phyloP scores from a whole-genome alignment of 139 green algal species.

The Asterochloris sp. region DNA sequence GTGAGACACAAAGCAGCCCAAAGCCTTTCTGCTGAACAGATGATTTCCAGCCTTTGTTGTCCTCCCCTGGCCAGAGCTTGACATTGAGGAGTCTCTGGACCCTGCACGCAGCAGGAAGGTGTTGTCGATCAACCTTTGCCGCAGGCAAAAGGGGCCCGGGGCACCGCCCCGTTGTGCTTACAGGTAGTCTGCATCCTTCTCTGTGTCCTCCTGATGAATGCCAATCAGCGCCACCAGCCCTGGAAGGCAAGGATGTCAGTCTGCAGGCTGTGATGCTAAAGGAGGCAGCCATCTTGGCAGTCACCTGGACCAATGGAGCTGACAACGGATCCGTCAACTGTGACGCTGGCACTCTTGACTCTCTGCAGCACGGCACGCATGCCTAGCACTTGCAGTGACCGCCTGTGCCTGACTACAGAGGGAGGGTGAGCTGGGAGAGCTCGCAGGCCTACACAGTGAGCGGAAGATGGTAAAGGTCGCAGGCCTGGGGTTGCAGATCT shows the following conservation, averaged over 20 bases:
- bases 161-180: background rate
- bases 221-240: slow-evolving; percentile 66
- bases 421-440: background rate
- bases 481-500: too few species aligned
- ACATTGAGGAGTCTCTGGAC: slow-evolving; percentile 48
- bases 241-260: background rate
- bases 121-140: too few species aligned
- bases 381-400: too few species aligned
- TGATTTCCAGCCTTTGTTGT: slow-evolving; percentile 50
- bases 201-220: slow-evolving; percentile 37
- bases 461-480: too few species aligned
- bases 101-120: slow-evolving; percentile 6
- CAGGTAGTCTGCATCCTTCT: slow-evolving; percentile 56
- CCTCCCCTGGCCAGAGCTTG: slow-evolving; percentile 48
- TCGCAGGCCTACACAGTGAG: background rate
- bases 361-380: slow-evolving; percentile 12
- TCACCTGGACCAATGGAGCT: background rate
- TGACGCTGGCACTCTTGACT: slow-evolving; percentile 15
- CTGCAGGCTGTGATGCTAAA: too few species aligned
- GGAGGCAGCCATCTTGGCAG: background rate
- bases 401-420: background rate
- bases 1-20: slow-evolving; percentile 63
- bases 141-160: too few species aligned
- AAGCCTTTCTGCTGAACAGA: slow-evolving; percentile 41
- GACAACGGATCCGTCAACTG: background rate